Conservation (phyloP, 768 basidiomycete species). For the Suillus brevipes region DNA sequence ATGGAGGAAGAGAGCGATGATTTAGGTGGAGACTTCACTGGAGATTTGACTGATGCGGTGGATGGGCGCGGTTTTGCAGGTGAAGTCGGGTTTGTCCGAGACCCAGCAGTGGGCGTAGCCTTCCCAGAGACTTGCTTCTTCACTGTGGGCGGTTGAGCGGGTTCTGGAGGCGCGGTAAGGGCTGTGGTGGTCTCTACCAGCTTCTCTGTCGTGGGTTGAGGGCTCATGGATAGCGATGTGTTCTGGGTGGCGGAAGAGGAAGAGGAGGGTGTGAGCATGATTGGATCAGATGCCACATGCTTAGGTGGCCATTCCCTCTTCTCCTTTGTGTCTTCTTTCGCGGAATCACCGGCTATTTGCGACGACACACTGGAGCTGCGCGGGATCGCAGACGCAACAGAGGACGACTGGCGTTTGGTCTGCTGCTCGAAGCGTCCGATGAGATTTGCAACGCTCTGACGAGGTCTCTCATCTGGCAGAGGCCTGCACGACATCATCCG, state of each 20-base stretch:
- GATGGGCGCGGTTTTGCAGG: slow-evolving; percentile 34
- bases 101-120: slow-evolving; percentile 24
- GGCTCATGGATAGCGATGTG: slow-evolving; percentile 24
- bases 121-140: slow-evolving; percentile 20
- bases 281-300: slow-evolving; percentile 36
- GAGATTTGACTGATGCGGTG: slow-evolving; percentile 19
- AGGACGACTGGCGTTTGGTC: slow-evolving; percentile 59
- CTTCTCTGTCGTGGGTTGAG: slow-evolving; percentile 32
- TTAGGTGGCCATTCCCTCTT: slow-evolving; percentile 79
- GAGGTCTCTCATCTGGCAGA: slow-evolving; percentile 84
- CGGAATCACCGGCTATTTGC: slow-evolving; percentile 61
- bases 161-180: slow-evolving; percentile 22
- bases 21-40: slow-evolving; percentile 27
- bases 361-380: slow-evolving; percentile 71
- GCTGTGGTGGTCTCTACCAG: slow-evolving; percentile 21
- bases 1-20: slow-evolving; percentile 36
- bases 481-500: slow-evolving; percentile 50
- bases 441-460: slow-evolving; percentile 85
- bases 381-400: slow-evolving; percentile 39
- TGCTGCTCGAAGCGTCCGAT: slow-evolving; percentile 88
- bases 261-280: slow-evolving; percentile 39
- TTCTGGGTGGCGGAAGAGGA: slow-evolving; percentile 25
- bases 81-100: slow-evolving; percentile 19
- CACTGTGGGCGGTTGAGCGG: slow-evolving; percentile 20
- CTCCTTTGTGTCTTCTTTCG: slow-evolving; percentile 67